phyloP scores from a whole-genome alignment of 2,329 filamentous ascomycete genomes.

The Hypoxylon sp. region DNA sequence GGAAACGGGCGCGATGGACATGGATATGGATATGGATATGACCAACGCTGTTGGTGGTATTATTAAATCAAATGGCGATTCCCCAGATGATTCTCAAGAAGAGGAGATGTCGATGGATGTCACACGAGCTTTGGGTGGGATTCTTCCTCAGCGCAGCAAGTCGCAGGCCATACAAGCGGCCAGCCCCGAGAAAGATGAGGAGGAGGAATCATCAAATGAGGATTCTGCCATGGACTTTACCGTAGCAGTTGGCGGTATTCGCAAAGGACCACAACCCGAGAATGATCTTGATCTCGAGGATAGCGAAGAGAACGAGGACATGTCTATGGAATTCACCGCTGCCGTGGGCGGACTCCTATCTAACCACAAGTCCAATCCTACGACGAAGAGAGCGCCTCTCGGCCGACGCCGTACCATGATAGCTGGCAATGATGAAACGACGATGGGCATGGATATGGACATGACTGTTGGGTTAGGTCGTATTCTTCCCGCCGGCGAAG shows the following conservation, averaged over 20 bases:
- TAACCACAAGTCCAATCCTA: conserved; percentile 39
- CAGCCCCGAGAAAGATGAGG: conserved; percentile 40
- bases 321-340: conserved; percentile 81
- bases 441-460: conserved; percentile 78
- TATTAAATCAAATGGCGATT: conserved; percentile 47
- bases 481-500: conserved; percentile 57
- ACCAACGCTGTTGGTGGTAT: conserved; percentile 66
- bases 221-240: conserved; percentile 89
- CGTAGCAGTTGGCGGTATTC: conserved; percentile 77
- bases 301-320: conserved; percentile 67
- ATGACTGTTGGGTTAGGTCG: conserved; percentile 67
- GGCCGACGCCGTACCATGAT: conserved; percentile 40
- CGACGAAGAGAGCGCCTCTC: conserved; percentile 43
- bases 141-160: conserved; percentile 63
- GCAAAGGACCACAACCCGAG: conserved; percentile 44
- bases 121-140: conserved; percentile 82
- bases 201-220: conserved; percentile 54
- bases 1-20: conserved; percentile 47
- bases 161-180: conserved; percentile 38
- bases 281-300: conserved; percentile 46
- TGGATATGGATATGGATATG: conserved; percentile 65
- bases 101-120: conserved; percentile 93
- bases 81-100: conserved; percentile 58
- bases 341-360: conserved; percentile 66
- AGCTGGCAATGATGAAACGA: conserved; percentile 56